Evolutionary conservation across 2,329 filamentous ascomycete species (phyloP).

Genomic region (Pestalotiopsis sp.): DNA sequence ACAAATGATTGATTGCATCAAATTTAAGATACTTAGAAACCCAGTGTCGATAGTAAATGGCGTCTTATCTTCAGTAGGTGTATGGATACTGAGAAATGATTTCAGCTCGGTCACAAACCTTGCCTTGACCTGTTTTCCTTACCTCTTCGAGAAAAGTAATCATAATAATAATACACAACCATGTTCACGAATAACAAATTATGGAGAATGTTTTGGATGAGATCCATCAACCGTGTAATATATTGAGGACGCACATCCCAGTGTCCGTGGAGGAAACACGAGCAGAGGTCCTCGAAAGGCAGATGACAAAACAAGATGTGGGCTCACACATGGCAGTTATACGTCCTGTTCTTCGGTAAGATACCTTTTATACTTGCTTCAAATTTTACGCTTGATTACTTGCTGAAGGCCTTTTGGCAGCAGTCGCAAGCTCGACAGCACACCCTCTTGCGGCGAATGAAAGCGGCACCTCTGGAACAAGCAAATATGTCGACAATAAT

Average conservation of each 20-base stretch:
- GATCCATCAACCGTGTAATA: background rate
- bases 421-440: background rate
- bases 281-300: background rate
- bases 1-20: no score
- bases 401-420: no score
- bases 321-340: background rate
- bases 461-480: background rate
- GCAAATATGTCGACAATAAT: background rate
- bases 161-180: no score
- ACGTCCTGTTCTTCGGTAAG: background rate
- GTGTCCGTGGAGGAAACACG: background rate
- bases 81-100: no score
- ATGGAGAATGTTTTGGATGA: no score
- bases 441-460: background rate
- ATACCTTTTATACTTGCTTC: background rate
- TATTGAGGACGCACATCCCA: background rate
- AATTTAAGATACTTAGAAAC: no score
- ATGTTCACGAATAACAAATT: no score
- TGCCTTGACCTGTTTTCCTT: no score
- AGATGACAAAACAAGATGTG: background rate
- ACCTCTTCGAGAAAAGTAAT: no score
- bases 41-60: no score
- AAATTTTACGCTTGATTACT: background rate
- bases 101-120: no score
- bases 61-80: no score